Percentiles rank a stretch among this genome's conserved stretches.
phyloP scores from a whole-genome alignment of 805 yeast species.

The Candida cerambycidarum region DNA sequence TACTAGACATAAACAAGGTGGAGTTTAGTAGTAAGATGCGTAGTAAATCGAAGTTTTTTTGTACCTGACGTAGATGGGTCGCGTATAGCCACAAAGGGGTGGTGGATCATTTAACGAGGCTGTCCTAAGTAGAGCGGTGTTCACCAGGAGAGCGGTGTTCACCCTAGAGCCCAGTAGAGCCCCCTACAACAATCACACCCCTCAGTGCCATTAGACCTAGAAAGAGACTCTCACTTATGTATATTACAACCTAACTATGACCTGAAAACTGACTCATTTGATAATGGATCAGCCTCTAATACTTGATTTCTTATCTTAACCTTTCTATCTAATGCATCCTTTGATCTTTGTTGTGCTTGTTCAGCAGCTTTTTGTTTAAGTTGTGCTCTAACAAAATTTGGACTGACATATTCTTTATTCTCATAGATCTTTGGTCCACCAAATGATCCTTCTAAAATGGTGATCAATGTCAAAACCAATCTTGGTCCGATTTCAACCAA shows the following conservation, averaged over 20 bases:
- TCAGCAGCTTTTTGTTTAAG: conserved; percentile 74
- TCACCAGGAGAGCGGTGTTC: too few relatives aligned
- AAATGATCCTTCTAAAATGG: conserved; percentile 92
- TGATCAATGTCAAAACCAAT: conserved; percentile 86
- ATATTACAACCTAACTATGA: not conserved
- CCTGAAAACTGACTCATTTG: conserved; percentile 73
- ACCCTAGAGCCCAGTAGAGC: too few relatives aligned
- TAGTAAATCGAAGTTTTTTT: not conserved
- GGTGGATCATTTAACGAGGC: too few relatives aligned
- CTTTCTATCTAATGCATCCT: conserved; percentile 75
- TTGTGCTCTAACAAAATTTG: conserved; percentile 93
- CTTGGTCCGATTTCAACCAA: conserved; percentile 96
- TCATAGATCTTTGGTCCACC: conserved; percentile 98
- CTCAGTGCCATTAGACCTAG: too few relatives aligned
- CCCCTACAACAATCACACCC: too few relatives aligned
- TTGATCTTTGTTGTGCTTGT: conserved; percentile 74
- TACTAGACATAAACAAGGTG: too few relatives aligned
- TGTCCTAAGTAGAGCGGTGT: too few relatives aligned
- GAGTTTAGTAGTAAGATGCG: not conserved
- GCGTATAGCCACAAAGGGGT: conserved; percentile 4
- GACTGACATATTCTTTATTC: conserved; percentile 94
- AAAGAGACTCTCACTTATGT: too few relatives aligned
- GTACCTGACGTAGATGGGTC: not conserved
- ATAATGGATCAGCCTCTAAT: conserved; percentile 76
- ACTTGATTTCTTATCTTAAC: conserved; percentile 73